phyloP scores from a whole-genome alignment of 495 filamentous ascomycete genomes.

The Penicillium simplicissimum region DNA sequence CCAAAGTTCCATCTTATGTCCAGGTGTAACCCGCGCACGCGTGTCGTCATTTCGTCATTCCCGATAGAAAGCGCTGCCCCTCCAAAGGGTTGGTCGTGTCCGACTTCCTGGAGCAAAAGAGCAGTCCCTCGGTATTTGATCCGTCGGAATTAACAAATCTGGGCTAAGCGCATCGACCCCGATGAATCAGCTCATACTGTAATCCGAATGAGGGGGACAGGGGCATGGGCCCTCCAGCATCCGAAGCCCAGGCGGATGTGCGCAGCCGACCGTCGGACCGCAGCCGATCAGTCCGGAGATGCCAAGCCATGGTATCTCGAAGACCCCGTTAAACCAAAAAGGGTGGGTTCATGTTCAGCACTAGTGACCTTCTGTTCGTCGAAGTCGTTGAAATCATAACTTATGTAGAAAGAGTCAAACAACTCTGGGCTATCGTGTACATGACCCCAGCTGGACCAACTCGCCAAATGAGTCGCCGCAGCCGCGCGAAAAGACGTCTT shows the following conservation, averaged over 20 bases:
- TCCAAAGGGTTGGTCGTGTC: too few relatives aligned
- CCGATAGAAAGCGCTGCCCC: slow-evolving; percentile 6
- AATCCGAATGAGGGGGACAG: slow-evolving; percentile 20
- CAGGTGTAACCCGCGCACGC: not conserved
- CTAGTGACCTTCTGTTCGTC: not conserved
- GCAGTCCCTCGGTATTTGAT: not conserved
- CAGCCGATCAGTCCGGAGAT: slow-evolving; percentile 10
- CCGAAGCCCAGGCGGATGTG: slow-evolving; percentile 24
- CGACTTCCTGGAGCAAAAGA: too few relatives aligned
- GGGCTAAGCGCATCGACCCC: not conserved
- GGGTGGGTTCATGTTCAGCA: slow-evolving; percentile 3
- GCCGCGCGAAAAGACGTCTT: slow-evolving; percentile 36
- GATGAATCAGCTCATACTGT: not conserved
- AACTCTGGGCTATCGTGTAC: not conserved
- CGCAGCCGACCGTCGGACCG: slow-evolving; percentile 37
- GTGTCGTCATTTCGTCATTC: slow-evolving; percentile 29
- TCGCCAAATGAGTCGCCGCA: slow-evolving; percentile 33
- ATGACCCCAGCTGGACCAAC: slow-evolving; percentile 25
- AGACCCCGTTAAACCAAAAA: not conserved
- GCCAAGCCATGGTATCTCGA: not conserved
- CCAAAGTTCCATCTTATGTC: slow-evolving; percentile 7
- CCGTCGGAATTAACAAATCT: slow-evolving; percentile 15
- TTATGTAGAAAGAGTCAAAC: not conserved
- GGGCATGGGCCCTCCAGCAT: slow-evolving; percentile 18
- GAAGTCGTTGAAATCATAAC: not conserved